Evolutionary conservation across 768 basidiomycete genomes (phyloP).

Genomic region (Paxillus rubicundulus): DNA sequence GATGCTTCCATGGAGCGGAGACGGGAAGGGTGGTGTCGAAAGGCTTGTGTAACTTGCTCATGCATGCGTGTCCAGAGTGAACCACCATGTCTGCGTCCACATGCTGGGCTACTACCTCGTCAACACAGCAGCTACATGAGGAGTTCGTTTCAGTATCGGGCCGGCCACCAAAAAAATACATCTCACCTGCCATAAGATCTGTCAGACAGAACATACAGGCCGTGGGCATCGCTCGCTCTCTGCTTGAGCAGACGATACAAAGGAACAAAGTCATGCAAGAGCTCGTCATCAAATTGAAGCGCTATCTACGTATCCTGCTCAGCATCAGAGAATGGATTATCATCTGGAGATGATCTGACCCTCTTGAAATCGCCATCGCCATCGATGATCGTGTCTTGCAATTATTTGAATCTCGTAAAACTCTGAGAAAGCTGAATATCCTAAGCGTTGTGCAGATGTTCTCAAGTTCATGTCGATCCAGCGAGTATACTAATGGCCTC

Average conservation of each 20-base stretch:
- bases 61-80: constrained; percentile 95
- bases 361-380: constrained; percentile 68
- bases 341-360: constrained; percentile 39
- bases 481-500: constrained; percentile 63
- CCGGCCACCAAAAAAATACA: not conserved
- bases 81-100: constrained; percentile 88
- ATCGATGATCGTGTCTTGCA: constrained; percentile 49
- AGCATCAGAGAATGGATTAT: not conserved
- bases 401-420: constrained; percentile 79
- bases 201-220: constrained; percentile 92
- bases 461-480: constrained; percentile 47
- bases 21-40: too few species aligned
- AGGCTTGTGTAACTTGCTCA: too few species aligned
- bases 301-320: constrained; percentile 54
- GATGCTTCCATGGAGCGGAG: too few species aligned
- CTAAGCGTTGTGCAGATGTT: constrained; percentile 30
- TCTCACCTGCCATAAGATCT: constrained; percentile 92
- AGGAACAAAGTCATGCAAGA: constrained; percentile 81
- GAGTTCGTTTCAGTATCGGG: not conserved
- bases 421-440: constrained; percentile 47
- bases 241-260: constrained; percentile 69
- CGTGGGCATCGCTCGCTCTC: constrained; percentile 41
- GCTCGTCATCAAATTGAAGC: constrained; percentile 94
- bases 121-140: constrained; percentile 77
- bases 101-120: constrained; percentile 93